Conservation (phyloP, 768 basidiomycete species). For the Boletus rex-veris region DNA sequence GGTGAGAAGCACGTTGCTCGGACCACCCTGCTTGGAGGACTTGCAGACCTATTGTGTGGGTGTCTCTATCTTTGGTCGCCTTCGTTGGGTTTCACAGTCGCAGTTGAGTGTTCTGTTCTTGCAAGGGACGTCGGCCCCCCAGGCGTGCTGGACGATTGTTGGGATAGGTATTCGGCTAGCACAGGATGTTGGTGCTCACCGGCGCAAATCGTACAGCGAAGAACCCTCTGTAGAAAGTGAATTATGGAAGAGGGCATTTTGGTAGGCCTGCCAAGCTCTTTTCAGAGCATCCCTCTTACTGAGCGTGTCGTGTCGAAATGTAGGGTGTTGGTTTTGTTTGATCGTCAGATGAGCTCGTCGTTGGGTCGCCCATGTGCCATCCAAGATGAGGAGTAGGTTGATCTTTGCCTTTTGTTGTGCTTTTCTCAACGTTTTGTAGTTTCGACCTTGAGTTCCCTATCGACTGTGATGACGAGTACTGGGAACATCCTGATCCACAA, state of each 20-base stretch:
- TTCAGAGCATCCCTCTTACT: neutral
- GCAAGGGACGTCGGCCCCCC: constrained; percentile 56
- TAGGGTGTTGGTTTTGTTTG: constrained; percentile 31
- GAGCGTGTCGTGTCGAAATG: neutral
- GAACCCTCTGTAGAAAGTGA: constrained; percentile 48
- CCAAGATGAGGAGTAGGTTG: constrained; percentile 65
- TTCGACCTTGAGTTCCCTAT: constrained; percentile 60
- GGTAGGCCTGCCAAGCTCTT: constrained; percentile 22
- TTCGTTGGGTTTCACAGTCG: neutral
- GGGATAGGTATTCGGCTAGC: constrained; percentile 58
- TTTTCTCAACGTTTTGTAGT: constrained; percentile 30
- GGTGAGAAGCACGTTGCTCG: constrained; percentile 53
- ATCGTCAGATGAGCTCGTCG: constrained; percentile 39
- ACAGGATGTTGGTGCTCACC: constrained; percentile 59
- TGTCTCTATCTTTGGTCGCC: constrained; percentile 8
- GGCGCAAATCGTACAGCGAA: constrained; percentile 33
- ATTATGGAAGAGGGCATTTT: constrained; percentile 56
- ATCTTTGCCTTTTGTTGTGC: neutral
- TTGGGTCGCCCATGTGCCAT: constrained; percentile 66
- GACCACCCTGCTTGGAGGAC: constrained; percentile 60
- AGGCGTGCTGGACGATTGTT: constrained; percentile 64
- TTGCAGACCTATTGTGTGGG: constrained; percentile 65
- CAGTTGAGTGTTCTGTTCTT: constrained; percentile 55
- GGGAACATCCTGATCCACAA: constrained; percentile 48
- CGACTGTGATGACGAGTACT: constrained; percentile 69